Evolutionary conservation across 495 filamentous ascomycete genomes (phyloP).

Genomic region (Neohortaea acidophila): DNA sequence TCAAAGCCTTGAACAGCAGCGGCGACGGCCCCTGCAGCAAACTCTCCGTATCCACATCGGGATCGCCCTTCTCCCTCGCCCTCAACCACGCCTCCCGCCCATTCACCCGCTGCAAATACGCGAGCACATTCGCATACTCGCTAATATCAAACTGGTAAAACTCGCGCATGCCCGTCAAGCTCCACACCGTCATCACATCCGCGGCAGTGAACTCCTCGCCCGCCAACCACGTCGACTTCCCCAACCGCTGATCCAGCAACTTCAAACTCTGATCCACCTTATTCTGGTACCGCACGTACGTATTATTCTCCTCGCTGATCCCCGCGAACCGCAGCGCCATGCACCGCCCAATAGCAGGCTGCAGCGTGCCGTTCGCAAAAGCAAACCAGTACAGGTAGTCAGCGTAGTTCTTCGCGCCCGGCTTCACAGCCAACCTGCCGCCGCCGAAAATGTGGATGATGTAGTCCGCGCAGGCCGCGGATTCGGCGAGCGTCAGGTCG

Average conservation of each 20-base stretch:
- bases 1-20: conserved; percentile 3
- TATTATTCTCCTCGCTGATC: conserved; percentile 12
- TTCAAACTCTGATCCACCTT: conserved; percentile 22
- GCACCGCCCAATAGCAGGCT: conserved; percentile 22
- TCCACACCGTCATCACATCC: conserved; percentile 43
- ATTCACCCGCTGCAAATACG: conserved; percentile 26
- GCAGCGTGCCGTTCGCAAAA: conserved; percentile 42
- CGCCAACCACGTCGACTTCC: conserved; percentile 37
- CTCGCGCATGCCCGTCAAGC: conserved; percentile 39
- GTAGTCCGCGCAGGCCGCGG: conserved; percentile 41
- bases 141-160: conserved; percentile 33
- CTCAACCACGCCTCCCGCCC: conserved; percentile 8
- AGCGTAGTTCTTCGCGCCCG: conserved; percentile 32
- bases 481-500: conserved; percentile 37
- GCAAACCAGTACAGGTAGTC: conserved; percentile 49
- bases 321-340: conserved; percentile 12
- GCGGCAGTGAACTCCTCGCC: conserved; percentile 45
- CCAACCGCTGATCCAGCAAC: conserved; percentile 33
- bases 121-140: conserved; percentile 30
- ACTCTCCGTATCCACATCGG: conserved; percentile 8
- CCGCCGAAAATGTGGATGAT: conserved; percentile 37
- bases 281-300: conserved; percentile 11
- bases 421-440: conserved; percentile 30
- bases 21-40: conserved; percentile 6
- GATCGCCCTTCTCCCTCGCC: conserved; percentile 18